A percentile compares a stretch with the other conserved stretches of the same genome.
These are phyloP conservation scores for Oenanthe javanica DNA, from an alignment of 140 eudicot species.

Conservation along the genomic window DNA sequence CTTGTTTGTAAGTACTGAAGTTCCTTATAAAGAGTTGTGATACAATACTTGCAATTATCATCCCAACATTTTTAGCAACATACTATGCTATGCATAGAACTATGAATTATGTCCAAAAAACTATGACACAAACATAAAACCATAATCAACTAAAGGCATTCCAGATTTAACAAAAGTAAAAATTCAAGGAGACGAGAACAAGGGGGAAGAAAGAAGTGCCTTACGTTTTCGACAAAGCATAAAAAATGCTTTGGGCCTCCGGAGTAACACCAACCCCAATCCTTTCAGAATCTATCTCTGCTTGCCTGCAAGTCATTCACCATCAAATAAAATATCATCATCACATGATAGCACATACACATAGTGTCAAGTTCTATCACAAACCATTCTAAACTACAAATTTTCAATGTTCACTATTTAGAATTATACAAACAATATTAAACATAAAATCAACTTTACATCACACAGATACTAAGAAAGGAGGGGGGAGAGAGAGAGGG, in stretches of 20 bases:
- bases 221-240: conserved; percentile 98
- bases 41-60: not conserved
- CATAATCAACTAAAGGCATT: not conserved
- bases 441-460: too few species aligned
- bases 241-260: conserved; percentile 86
- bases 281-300: conserved; percentile 94
- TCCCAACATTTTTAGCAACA: not conserved
- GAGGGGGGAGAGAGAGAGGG: not conserved
- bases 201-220: not conserved
- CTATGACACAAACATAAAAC: not conserved
- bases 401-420: not conserved
- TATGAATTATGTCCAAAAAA: not conserved
- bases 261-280: conserved; percentile 94
- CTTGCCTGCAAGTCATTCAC: conserved; percentile 56
- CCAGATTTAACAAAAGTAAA: not conserved
- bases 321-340: conserved; percentile 3
- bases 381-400: not conserved
- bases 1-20: not conserved
- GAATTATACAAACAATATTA: too few species aligned
- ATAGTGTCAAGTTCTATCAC: not conserved
- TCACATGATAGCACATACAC: not conserved
- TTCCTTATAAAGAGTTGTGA: not conserved
- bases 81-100: not conserved
- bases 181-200: not conserved
- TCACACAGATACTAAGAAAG: not conserved